Conservation (phyloP, 768 basidiomycete genomes). For the Amanita phalloides region DNA sequence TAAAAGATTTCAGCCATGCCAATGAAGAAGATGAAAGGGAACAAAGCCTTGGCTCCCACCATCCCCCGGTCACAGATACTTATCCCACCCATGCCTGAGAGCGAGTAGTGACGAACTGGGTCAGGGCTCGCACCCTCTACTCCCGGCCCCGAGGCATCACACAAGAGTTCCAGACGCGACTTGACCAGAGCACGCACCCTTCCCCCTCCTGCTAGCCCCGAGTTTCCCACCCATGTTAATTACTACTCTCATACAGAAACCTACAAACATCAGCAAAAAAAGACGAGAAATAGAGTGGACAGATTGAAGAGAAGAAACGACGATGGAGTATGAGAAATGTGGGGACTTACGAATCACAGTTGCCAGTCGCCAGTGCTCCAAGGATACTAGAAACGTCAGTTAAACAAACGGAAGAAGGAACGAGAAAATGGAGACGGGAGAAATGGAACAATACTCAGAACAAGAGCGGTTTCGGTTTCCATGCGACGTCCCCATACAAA, state of each 20-base stretch:
- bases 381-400: too few species aligned
- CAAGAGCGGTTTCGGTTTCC: too few species aligned
- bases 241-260: not conserved
- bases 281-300: not conserved
- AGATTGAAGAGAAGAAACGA: too few species aligned
- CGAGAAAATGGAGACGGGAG: too few species aligned
- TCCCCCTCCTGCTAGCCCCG: not conserved
- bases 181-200: not conserved
- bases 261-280: not conserved
- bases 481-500: too few species aligned
- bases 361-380: too few species aligned
- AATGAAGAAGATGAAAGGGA: too few species aligned
- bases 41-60: too few species aligned
- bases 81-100: not conserved
- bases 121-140: not conserved
- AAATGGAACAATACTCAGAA: too few species aligned
- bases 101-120: not conserved
- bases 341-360: not conserved
- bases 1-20: too few species aligned
- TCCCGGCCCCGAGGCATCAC: not conserved
- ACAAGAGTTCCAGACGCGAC: not conserved
- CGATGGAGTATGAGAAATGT: not conserved
- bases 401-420: too few species aligned
- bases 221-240: not conserved
- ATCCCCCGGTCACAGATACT: too few species aligned